Conservation (phyloP, 345 rosid species). For the Salix dunnii region DNA sequence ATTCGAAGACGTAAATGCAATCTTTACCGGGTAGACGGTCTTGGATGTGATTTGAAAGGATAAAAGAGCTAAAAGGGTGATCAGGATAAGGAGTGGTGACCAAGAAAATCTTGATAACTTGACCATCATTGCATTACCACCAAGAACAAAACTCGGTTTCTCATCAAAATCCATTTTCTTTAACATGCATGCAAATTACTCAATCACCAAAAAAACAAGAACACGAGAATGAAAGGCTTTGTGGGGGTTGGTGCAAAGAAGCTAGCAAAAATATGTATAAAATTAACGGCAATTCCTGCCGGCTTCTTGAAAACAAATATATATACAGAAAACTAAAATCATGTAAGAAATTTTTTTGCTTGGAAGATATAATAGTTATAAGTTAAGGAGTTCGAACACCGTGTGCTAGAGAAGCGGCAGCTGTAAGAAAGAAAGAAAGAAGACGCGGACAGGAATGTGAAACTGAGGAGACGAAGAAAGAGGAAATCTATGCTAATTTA, state of each 20-base stretch:
- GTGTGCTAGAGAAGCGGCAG: neutral
- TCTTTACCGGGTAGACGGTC: slow-evolving; percentile 32
- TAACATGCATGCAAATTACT: slow-evolving; percentile 14
- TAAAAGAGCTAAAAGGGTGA: neutral
- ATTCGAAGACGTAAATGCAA: neutral
- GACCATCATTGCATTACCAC: neutral
- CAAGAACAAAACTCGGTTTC: neutral
- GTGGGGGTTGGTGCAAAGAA: no score
- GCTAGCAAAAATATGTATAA: no score
- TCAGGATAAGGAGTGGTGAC: neutral
- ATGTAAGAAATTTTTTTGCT: neutral
- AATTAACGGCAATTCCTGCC: neutral
- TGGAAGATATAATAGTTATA: neutral
- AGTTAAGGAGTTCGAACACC: neutral
- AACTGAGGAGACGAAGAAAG: neutral
- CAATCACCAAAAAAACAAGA: neutral
- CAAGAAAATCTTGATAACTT: neutral
- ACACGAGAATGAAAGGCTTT: neutral
- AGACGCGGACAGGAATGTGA: neutral
- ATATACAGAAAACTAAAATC: neutral
- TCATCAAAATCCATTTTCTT: slow-evolving; percentile 42
- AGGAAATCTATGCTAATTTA: no score
- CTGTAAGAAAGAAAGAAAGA: neutral
- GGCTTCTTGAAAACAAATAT: neutral
- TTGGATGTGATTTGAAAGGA: slow-evolving; percentile 29